Conservation (phyloP, 371 early-diverging fungal species). For the Apophysomyces elegans region DNA sequence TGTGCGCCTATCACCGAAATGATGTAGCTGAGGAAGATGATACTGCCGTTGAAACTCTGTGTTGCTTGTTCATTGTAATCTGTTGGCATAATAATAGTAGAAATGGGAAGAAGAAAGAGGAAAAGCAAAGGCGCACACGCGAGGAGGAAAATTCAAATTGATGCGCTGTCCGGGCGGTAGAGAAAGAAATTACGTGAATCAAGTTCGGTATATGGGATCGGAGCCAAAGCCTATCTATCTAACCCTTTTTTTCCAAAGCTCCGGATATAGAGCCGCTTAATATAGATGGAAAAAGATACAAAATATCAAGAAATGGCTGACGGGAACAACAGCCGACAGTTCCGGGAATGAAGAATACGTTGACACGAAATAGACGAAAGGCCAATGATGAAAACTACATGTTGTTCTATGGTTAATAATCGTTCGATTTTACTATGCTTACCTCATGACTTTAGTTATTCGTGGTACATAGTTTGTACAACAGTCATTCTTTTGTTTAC, state of each 20-base stretch:
- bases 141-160: background rate
- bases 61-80: conserved; percentile 11
- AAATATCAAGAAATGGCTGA: background rate
- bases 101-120: background rate
- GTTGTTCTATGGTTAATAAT: background rate
- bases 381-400: background rate
- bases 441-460: too few relatives aligned
- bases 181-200: background rate
- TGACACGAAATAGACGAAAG: background rate
- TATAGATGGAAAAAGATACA: background rate
- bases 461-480: too few relatives aligned
- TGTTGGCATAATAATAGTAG: background rate
- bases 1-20: conserved; percentile 28
- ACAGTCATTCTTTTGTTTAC: too few relatives aligned
- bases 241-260: background rate
- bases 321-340: background rate
- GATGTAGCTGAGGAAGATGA: conserved; percentile 29
- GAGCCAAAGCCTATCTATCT: background rate
- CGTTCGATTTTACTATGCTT: background rate
- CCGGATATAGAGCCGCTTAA: background rate
- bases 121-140: background rate
- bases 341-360: background rate
- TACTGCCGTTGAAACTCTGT: conserved; percentile 29
- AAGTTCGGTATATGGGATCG: background rate
- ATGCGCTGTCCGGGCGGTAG: too few relatives aligned